Percentiles rank a stretch among this genome's conserved stretches.
These are phyloP conservation scores for Ascocoryne sarcoides DNA, from an alignment of 2,329 filamentous ascomycete genomes.

Conservation along the genomic window DNA sequence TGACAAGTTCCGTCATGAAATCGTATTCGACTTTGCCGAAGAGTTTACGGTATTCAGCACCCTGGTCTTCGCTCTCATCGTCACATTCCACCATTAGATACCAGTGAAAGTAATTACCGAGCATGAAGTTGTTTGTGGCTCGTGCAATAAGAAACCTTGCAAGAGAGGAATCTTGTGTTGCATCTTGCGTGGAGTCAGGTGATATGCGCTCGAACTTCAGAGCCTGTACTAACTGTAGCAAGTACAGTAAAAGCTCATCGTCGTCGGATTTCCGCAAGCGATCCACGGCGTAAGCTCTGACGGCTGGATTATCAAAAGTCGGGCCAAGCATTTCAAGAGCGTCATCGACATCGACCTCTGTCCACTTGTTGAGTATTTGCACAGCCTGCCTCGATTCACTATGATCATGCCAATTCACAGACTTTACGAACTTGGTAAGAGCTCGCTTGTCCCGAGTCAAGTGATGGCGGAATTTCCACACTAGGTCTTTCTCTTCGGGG, in stretches of 20 bases:
- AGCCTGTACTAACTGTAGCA: conserved; percentile 90
- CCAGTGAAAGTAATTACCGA: conserved; percentile 96
- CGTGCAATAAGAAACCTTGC: conserved; percentile 83
- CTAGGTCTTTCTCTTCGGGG: conserved; percentile 85
- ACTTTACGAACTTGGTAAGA: conserved; percentile 95
- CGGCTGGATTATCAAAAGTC: conserved; percentile 78
- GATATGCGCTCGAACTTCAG: conserved; percentile 84
- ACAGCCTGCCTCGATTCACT: conserved; percentile 83
- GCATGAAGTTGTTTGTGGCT: conserved; percentile 76
- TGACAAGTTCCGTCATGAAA: conserved; percentile 83
- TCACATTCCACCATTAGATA: conserved; percentile 98
- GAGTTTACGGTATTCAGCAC: conserved; percentile 67
- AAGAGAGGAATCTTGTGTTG: conserved; percentile 68
- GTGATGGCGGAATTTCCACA: conserved; percentile 97
- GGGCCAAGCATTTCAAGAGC: conserved; percentile 89
- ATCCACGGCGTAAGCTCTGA: conserved; percentile 89
- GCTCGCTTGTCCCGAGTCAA: conserved; percentile 85
- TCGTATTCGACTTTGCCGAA: conserved; percentile 93
- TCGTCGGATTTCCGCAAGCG: conserved; percentile 87
- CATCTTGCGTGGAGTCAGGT: conserved; percentile 50
- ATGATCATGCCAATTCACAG: conserved; percentile 84
- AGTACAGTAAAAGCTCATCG: conserved; percentile 80
- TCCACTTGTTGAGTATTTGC: conserved; percentile 86
- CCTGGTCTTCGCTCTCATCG: conserved; percentile 59
- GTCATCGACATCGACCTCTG: conserved; percentile 93